phyloP scores from a whole-genome alignment of 1,284 basidiomycete genomes.

The Polyporus tsugae region DNA sequence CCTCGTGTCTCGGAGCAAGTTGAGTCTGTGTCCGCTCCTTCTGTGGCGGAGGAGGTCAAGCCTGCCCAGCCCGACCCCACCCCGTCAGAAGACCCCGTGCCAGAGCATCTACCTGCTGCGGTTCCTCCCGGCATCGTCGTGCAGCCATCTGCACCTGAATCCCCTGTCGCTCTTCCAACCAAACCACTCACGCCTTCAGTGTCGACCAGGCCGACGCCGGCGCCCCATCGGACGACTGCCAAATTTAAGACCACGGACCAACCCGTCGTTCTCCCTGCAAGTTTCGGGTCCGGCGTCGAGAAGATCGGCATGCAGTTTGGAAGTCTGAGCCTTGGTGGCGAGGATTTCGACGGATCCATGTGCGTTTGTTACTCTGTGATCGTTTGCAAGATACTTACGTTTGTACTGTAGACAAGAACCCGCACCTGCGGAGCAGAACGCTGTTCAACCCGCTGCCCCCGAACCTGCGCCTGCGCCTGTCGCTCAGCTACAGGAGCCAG shows the following conservation, averaged over 20 bases:
- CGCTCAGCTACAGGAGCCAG: slow-evolving; percentile 34
- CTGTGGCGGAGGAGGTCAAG: slow-evolving; percentile 44
- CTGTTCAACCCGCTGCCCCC: slow-evolving; percentile 41
- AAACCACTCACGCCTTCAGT: slow-evolving; percentile 47
- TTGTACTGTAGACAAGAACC: slow-evolving; percentile 35
- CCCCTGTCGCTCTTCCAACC: slow-evolving; percentile 44
- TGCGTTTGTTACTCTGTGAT: slow-evolving; percentile 23
- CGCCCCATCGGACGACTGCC: slow-evolving; percentile 61
- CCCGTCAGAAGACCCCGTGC: slow-evolving; percentile 46
- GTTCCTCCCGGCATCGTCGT: slow-evolving; percentile 43
- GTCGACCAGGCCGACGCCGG: slow-evolving; percentile 54
- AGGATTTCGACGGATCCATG: slow-evolving; percentile 59
- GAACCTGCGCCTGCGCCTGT: slow-evolving; percentile 35
- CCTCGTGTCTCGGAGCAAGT: slow-evolving; percentile 41
- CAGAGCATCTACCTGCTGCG: slow-evolving; percentile 42
- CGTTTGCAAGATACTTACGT: slow-evolving; percentile 7
- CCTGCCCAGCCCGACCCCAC: slow-evolving; percentile 35
- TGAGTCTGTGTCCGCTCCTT: slow-evolving; percentile 29
- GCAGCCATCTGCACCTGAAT: slow-evolving; percentile 35
- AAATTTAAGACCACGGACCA: slow-evolving; percentile 77
- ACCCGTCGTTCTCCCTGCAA: slow-evolving; percentile 76
- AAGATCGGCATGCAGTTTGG: slow-evolving; percentile 88
- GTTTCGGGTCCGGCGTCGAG: slow-evolving; percentile 66
- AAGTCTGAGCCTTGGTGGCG: slow-evolving; percentile 75
- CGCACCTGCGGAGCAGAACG: slow-evolving; percentile 36